Percentiles rank a stretch among this genome's conserved stretches.
Evolutionary conservation across 495 filamentous ascomycete species (phyloP).

Genomic region (Podospora sp.): DNA sequence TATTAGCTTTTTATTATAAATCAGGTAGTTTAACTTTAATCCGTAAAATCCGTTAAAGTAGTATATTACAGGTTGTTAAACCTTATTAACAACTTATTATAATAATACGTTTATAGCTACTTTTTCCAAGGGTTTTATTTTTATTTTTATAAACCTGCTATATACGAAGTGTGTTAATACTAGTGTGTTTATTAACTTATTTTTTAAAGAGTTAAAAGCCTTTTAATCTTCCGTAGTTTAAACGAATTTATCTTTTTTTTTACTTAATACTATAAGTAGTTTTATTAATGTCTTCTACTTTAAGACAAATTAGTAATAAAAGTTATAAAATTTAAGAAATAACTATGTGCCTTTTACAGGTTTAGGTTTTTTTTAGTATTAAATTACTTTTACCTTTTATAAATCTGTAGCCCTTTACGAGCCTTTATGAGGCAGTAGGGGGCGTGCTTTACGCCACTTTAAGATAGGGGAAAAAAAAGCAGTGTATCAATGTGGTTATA

Average conservation of each 20-base stretch:
- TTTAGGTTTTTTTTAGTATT: background rate
- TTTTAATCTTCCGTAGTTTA: no score
- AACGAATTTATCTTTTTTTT: no score
- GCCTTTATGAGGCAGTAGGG: no score
- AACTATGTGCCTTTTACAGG: background rate
- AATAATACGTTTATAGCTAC: background rate
- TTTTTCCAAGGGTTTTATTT: no score
- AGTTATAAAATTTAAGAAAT: background rate
- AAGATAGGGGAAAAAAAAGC: no score
- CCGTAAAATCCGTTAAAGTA: background rate
- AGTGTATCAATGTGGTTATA: no score
- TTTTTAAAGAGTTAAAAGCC: no score
- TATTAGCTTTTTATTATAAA: conserved; percentile 8
- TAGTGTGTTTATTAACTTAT: no score
- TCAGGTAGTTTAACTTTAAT: background rate
- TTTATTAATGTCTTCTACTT: background rate
- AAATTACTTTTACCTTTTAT: background rate
- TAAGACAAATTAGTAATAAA: background rate
- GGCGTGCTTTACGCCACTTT: no score
- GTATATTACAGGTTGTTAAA: background rate
- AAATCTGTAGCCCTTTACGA: background rate
- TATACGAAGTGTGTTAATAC: no score
- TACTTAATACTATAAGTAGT: background rate
- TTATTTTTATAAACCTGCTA: no score
- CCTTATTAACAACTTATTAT: background rate